These are phyloP conservation scores for Aspergillus cavernicola DNA, from an alignment of 495 filamentous ascomycete species.

Conservation along the genomic window DNA sequence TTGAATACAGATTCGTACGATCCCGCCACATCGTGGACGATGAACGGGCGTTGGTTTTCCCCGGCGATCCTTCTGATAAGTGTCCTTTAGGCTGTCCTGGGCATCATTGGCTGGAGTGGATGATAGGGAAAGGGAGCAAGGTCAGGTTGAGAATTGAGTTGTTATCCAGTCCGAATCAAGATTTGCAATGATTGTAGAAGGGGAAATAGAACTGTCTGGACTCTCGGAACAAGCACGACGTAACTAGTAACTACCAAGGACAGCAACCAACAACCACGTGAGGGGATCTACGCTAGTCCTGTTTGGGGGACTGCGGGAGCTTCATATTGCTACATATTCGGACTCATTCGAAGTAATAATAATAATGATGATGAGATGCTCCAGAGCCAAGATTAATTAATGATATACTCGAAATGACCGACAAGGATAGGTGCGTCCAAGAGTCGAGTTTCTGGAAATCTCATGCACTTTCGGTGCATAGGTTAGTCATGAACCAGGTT, in stretches of 20 bases:
- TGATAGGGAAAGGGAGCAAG: not conserved
- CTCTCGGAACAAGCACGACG: not conserved
- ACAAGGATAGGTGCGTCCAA: not conserved
- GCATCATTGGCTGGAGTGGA: slow-evolving; percentile 15
- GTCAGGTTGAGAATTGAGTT: not conserved
- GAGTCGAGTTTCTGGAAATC: not conserved
- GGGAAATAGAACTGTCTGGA: slow-evolving; percentile 1
- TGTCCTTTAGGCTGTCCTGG: slow-evolving; percentile 19
- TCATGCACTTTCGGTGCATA: not conserved
- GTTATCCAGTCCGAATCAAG: not conserved
- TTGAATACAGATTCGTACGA: slow-evolving; percentile 86
- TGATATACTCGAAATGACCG: not conserved
- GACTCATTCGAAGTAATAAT: too few species aligned
- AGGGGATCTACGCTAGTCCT: slow-evolving; percentile 10
- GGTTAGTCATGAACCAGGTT: too few species aligned
- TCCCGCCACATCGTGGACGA: slow-evolving; percentile 81
- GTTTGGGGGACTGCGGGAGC: not conserved
- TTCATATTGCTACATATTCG: too few species aligned
- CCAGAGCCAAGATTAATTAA: too few species aligned
- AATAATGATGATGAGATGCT: too few species aligned
- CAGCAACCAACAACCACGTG: slow-evolving; percentile 6
- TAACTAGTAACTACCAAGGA: not conserved
- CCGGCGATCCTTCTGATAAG: slow-evolving; percentile 19
- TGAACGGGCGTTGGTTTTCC: slow-evolving; percentile 6
- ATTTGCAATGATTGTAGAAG: too few species aligned